Evolutionary conservation across 1,284 basidiomycete species (phyloP).

Genomic region (Rhodofomes roseus): DNA sequence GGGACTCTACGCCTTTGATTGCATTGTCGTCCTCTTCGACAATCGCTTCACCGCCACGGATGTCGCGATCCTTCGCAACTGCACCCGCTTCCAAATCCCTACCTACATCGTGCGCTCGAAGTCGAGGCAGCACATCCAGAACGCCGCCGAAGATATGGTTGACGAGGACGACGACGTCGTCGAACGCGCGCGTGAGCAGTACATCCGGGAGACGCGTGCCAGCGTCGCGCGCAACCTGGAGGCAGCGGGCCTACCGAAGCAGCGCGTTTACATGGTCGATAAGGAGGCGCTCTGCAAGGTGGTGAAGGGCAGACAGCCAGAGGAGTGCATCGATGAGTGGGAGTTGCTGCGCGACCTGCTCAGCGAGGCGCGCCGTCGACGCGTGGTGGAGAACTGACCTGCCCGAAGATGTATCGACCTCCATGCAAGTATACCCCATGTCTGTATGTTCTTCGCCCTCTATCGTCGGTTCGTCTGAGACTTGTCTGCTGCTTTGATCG

Average conservation of each 20-base stretch:
- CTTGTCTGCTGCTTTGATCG: no score
- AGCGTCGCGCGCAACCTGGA: background rate
- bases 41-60: constrained; percentile 1
- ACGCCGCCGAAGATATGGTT: background rate
- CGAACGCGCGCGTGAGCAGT: background rate
- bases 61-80: background rate
- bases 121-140: background rate
- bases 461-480: no score
- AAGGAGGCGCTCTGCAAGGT: background rate
- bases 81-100: background rate
- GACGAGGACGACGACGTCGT: background rate
- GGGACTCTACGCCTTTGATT: background rate
- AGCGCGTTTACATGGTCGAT: background rate
- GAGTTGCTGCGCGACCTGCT: background rate
- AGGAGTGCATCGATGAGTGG: background rate
- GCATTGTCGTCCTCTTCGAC: constrained; percentile 2
- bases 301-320: background rate
- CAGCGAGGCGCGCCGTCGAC: background rate
- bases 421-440: no score
- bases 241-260: background rate
- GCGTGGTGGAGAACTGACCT: background rate
- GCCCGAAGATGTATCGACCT: no score
- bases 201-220: background rate
- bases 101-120: constrained; percentile 1
- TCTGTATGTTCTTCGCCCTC: no score